Evolutionary conservation across 1,139 yeast genomes (phyloP), one percentile per base, ranked within the genome.

Genomic region (Kodamaea arcana): DNA sequence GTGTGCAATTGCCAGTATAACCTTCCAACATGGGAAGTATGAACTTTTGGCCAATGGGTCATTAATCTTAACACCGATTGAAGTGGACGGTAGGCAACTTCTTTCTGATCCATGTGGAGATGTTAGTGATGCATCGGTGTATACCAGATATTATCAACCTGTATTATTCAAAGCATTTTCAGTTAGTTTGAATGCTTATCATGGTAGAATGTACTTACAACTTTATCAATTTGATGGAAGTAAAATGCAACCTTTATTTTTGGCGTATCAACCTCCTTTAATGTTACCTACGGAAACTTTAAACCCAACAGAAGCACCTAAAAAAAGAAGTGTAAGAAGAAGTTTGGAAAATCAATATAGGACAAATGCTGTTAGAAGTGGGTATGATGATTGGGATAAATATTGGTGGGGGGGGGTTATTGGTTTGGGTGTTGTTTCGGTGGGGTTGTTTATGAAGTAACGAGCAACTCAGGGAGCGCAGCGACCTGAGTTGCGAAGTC

Each of bases 241-340:
- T 15, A 78, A 78, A 37, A 64, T 84, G 72, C 94, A 87, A 47
- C 97, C 98, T 0, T 62, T 92, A 50, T 92, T 86, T 58, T 72
- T 92, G 60, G 95, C 94, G 3, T 92, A 90, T 66, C 76, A 75
- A 52, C 98, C 98, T 7, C 95, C 98, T 14, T 71, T 83, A 75
- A 92, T 92, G 98, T 75, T 92, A 44, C 98, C 98, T 15, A 92
- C 98, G 1, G 63, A 61, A 37, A 90, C 97, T 1, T 68, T 92
- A 70, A 90, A 88, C 58, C 97, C 97, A 20, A 86, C 96, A 3
- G 69, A 69, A 31, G 53, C 52, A 7, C 65, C 66, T 2, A 62
- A 65, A 15, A 33, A 21, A 23, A 22, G 27, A 22, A 61, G 69
- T 43, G 73, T 85, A 35, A 80, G 76, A 56, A 73, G 95, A 56